Percentiles rank a stretch among this genome's conserved stretches.
Evolutionary conservation across 2,329 filamentous ascomycete genomes (phyloP).

Genomic region (Monosporascus sp.): DNA sequence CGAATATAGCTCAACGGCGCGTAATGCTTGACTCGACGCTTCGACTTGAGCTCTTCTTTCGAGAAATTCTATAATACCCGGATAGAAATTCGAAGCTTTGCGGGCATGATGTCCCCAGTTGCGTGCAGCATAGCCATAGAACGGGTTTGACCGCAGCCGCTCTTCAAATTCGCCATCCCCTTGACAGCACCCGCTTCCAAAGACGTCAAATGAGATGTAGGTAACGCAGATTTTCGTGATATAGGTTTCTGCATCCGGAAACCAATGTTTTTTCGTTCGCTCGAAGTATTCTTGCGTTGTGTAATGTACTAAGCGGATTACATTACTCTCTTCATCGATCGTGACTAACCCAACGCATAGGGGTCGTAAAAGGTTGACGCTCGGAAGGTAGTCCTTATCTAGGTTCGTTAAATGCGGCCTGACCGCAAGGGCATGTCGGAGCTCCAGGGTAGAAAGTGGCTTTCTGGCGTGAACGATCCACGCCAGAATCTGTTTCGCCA

Average conservation of each 20-base stretch:
- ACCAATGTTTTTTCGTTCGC: slow-evolving; percentile 18
- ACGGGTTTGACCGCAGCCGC: slow-evolving; percentile 1
- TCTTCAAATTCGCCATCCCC: neutral
- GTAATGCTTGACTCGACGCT: neutral
- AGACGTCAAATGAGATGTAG: slow-evolving; percentile 28
- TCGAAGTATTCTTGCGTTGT: slow-evolving; percentile 40
- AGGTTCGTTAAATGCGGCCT: slow-evolving; percentile 19
- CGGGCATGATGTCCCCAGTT: slow-evolving; percentile 7
- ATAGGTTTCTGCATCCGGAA: slow-evolving; percentile 22
- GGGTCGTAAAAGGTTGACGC: slow-evolving; percentile 25
- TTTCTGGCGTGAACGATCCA: slow-evolving; percentile 35
- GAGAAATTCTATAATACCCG: neutral
- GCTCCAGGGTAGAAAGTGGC: slow-evolving; percentile 26
- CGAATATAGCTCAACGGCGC: too few relatives aligned
- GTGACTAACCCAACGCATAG: slow-evolving; percentile 34
- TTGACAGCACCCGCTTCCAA: neutral
- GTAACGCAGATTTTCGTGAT: slow-evolving; percentile 27
- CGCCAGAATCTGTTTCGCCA: slow-evolving; percentile 32
- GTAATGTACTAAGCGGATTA: slow-evolving; percentile 37
- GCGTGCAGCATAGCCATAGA: slow-evolving; percentile 6
- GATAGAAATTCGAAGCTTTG: neutral
- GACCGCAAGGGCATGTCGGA: slow-evolving; percentile 37
- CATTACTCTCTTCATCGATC: slow-evolving; percentile 29
- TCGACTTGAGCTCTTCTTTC: neutral
- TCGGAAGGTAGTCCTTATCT: slow-evolving; percentile 27